Evolutionary conservation across 2,329 filamentous ascomycete genomes (phyloP).

Genomic region (Colletotrichum shisoi): DNA sequence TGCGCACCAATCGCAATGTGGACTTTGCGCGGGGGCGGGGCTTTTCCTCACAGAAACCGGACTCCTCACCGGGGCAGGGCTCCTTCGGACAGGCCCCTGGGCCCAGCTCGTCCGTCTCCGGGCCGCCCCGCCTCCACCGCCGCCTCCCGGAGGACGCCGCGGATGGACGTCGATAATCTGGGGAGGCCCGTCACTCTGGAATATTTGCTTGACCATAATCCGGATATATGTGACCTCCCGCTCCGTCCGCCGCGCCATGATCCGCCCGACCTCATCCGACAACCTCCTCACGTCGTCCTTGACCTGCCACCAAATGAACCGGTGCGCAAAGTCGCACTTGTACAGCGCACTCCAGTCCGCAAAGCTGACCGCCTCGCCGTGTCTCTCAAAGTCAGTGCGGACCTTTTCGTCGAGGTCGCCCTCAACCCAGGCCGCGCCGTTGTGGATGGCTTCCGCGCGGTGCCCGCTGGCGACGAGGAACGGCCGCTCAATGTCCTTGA

Average conservation of each 20-base stretch:
- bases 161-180: not conserved
- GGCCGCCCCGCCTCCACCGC: conserved; percentile 18
- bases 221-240: conserved; percentile 34
- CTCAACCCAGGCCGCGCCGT: conserved; percentile 32
- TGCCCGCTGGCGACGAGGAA: conserved; percentile 34
- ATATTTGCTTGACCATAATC: conserved; percentile 35
- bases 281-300: conserved; percentile 34
- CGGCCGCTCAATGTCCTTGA: conserved; percentile 35
- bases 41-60: not conserved
- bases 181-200: not conserved
- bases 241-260: conserved; percentile 34
- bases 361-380: conserved; percentile 30
- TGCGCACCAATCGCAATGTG: not conserved
- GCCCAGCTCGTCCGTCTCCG: conserved; percentile 17
- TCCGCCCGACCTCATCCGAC: conserved; percentile 32
- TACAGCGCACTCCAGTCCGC: conserved; percentile 35
- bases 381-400: conserved; percentile 28
- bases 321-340: conserved; percentile 35
- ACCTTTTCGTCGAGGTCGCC: conserved; percentile 36
- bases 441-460: conserved; percentile 33
- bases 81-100: not conserved
- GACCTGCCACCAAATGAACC: conserved; percentile 37
- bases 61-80: conserved; percentile 7
- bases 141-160: conserved; percentile 14
- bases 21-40: not conserved